These are phyloP conservation scores for Firmiana major DNA, from an alignment of 345 rosid genomes.

Conservation along the genomic window DNA sequence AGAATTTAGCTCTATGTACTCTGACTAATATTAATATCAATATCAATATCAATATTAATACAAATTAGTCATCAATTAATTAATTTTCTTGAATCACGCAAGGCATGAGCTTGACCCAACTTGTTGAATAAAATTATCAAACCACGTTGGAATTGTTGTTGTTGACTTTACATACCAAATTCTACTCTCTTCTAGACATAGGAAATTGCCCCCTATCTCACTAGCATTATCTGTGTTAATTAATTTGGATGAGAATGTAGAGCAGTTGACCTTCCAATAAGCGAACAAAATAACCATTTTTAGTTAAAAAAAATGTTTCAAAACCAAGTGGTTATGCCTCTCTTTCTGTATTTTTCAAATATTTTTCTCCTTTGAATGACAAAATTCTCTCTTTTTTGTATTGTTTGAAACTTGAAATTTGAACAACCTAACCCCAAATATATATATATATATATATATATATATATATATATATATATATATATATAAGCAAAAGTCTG, in stretches of 20 bases:
- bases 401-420: not conserved
- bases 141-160: conserved; percentile 6
- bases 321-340: not conserved
- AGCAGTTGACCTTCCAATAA: not conserved
- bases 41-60: not conserved
- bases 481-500: not conserved
- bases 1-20: not conserved
- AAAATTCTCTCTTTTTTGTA: not conserved
- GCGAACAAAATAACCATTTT: not conserved
- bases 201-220: not conserved
- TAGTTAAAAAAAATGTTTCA: not conserved
- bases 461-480: not conserved
- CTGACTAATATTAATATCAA: not conserved
- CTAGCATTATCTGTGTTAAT: not conserved
- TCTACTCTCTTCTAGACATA: not conserved
- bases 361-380: not conserved
- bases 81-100: not conserved
- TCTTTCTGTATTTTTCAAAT: not conserved
- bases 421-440: not conserved
- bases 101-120: conserved; percentile 14
- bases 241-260: not conserved
- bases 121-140: conserved; percentile 8
- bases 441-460: not conserved
- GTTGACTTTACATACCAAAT: not conserved
- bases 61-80: too few relatives aligned